phyloP scores from a whole-genome alignment of 1,284 basidiomycete species.

The Tylopilus sp. region DNA sequence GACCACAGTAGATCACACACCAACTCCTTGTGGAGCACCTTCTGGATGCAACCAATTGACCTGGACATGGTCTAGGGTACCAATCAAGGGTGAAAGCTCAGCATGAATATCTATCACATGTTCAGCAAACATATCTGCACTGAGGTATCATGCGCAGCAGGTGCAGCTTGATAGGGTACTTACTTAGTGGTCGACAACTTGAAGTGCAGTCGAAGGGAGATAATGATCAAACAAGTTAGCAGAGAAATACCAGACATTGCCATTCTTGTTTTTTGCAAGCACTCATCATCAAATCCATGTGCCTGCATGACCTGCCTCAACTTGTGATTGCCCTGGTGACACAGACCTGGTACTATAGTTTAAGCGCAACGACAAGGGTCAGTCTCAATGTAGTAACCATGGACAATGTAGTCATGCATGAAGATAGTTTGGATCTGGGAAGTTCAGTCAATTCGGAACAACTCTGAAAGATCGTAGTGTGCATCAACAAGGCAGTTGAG shows the following conservation, averaged over 20 bases:
- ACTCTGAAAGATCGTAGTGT: slow-evolving; percentile 98
- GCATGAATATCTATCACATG: slow-evolving; percentile 91
- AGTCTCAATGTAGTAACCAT: slow-evolving; percentile 99
- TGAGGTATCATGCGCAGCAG: slow-evolving; percentile 2
- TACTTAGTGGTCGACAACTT: slow-evolving; percentile 99
- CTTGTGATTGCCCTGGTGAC: slow-evolving; percentile 99
- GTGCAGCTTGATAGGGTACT: slow-evolving; percentile 47
- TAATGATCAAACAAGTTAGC: slow-evolving; percentile 99
- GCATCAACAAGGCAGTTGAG: slow-evolving; percentile 15
- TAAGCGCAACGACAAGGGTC: slow-evolving; percentile 97
- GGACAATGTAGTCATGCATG: slow-evolving; percentile 99
- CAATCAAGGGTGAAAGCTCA: slow-evolving; percentile 98
- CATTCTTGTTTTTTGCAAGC: slow-evolving; percentile 98
- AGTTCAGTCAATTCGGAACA: slow-evolving; percentile 99
- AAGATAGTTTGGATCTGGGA: slow-evolving; percentile 99
- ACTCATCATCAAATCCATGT: slow-evolving; percentile 99
- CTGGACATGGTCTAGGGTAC: slow-evolving; percentile 99
- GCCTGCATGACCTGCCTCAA: slow-evolving; percentile 99
- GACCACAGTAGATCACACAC: slow-evolving; percentile 99
- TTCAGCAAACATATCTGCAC: slow-evolving; percentile 19
- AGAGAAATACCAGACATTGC: slow-evolving; percentile 99
- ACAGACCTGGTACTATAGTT: slow-evolving; percentile 98
- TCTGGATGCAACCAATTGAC: slow-evolving; percentile 98
- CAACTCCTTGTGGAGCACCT: slow-evolving; percentile 98
- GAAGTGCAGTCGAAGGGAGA: slow-evolving; percentile 94